Evolutionary conservation across 2,329 filamentous ascomycete genomes (phyloP), one percentile per base, ranked within the genome.

Genomic region (Septoria linicola): DNA sequence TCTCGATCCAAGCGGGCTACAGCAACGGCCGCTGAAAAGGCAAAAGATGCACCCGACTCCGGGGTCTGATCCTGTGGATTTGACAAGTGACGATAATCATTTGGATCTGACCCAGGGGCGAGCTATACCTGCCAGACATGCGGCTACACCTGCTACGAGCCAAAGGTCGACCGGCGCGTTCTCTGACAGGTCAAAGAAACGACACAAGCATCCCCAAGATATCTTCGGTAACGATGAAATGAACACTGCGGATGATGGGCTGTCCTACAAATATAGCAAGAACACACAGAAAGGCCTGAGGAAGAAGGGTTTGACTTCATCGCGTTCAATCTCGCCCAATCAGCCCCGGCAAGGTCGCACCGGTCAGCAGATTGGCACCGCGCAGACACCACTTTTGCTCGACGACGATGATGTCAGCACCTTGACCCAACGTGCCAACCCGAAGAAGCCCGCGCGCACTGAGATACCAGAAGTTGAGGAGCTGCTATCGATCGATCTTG

Each of bases 151-250:
- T 11, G 42, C 39, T 7, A 16, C 16, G 19, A 49, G 47, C 40
- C 32, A 49, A 20, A 30, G 23, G 21, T 49, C 47, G 16, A 16
- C 25, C 16, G 14, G 30, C 13, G 47, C 14, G 11, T 7, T 20
- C 20, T 49, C 39, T 21, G 19, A 39, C 1, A 20, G 21, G 39
- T 43, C 32, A 3, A 36, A 8, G 17, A 43, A 37, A 14, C 27
- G 11, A 13, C 11, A 4, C 8, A 43, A 17, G 13, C 20, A 39
- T 14, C 37, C 31, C 11, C 39, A 39, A 3, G 47, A 49, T 20
- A 11, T 39, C n/a, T 49, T 49, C 8, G 47, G 47, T 10, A 49
- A 42, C 14, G 35, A 42, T 11, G 40, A 41, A 13, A 16, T 48
- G 6, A 36, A 20, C 31, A 3, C 4, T 4, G 23, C 39, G 4